A percentile compares a stretch with the other conserved stretches of the same genome.
phyloP scores from a whole-genome alignment of 768 basidiomycete genomes.

The Tulasnella sp. region DNA sequence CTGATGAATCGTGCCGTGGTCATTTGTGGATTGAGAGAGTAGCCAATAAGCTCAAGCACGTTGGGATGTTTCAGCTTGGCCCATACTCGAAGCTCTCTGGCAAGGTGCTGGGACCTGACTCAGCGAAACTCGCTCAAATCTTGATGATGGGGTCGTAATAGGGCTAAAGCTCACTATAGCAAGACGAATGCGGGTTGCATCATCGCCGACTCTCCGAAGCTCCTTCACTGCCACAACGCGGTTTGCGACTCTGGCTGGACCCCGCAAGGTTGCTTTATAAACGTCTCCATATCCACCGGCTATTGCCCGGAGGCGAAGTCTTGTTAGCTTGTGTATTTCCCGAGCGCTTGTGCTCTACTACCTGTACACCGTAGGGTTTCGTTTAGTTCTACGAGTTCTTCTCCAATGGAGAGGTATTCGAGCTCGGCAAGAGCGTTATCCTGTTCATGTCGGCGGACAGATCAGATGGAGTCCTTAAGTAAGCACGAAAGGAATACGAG shows the following conservation, averaged over 20 bases:
- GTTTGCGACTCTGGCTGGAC: background rate
- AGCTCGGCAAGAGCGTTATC: background rate
- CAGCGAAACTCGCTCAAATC: background rate
- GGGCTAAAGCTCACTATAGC: background rate
- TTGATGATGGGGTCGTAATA: too few species aligned
- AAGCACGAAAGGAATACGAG: too few species aligned
- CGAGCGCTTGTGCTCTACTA: background rate
- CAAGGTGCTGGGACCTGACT: background rate
- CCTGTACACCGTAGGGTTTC: background rate
- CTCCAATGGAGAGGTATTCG: background rate
- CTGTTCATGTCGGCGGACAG: background rate
- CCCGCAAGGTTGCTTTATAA: background rate
- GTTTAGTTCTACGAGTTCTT: background rate
- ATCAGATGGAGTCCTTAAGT: too few species aligned
- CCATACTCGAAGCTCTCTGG: background rate
- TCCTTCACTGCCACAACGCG: background rate
- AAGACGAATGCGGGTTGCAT: background rate
- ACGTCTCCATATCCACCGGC: conserved; percentile 2
- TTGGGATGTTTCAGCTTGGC: background rate
- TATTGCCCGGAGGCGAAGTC: background rate
- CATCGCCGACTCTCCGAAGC: background rate
- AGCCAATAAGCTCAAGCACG: background rate
- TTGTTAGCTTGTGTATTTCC: background rate
- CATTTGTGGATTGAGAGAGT: background rate
- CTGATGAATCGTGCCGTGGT: background rate